Evolutionary conservation across 2,329 filamentous ascomycete species (phyloP), one percentile per base, ranked within the genome.

Genomic region (Onygena corvina): DNA sequence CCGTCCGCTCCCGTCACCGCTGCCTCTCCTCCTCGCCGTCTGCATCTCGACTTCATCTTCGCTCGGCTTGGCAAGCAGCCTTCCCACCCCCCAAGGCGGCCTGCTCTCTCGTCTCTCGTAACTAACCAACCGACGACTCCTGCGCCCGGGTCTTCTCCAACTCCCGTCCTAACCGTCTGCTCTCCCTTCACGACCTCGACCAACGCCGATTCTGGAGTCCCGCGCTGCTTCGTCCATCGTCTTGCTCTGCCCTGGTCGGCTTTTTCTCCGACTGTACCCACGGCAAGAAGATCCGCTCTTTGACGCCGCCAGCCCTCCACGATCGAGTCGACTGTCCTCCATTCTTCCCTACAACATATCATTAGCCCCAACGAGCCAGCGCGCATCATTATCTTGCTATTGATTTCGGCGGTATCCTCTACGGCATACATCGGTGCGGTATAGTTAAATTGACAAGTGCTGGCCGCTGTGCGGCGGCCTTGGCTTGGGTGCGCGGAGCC

Each of bases 381-480:
- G 38, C 38, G 38, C 38, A 25, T 42, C 21, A 2, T 14, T 42
- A 42, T n/a, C 38, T 25, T 31, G 30, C 21, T 14, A 25, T 29
- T 29, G 14, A 46, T 38, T 11, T 42, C 21, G 42, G 27, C 12
- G 14, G 38, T 18, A 14, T 7, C 11, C 4, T 7, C 25, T 50
- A 25, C 42, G 12, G 4, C 18, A 20, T 42, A 23, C 5, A 16
- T 11, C 36, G 23, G 18, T 16, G 33, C 33, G 12, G 25, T 42
- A 42, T 29, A 16, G 12, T 16, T 35, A 35, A 5, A 42, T 42
- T 25, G 12, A 8, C 21, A 23, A 6, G 12, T 42, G 46, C 42
- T 25, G 49, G 47, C 52, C 55, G 56, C 53, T 49, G 51, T 54
- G 56, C 56, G 52, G 46, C 49, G 49, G 38, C 49, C 44, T 45